Evolutionary conservation across 2,329 filamentous ascomycete species (phyloP), one percentile per base, ranked within the genome.

Genomic region (Aureobasidium melanogenum): DNA sequence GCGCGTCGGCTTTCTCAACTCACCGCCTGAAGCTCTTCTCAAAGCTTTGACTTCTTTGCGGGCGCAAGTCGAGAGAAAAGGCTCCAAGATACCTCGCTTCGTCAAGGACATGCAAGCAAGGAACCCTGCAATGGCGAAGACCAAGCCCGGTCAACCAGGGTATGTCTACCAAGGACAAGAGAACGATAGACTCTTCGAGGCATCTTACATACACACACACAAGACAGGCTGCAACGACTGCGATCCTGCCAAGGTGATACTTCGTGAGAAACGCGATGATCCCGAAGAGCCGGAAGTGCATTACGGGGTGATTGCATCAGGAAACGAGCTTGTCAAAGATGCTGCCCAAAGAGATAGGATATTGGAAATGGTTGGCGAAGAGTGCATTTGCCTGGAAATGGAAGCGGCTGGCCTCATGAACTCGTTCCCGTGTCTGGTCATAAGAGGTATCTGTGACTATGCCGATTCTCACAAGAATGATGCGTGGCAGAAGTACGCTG

Each of bases 361-460:
- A 5, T 60, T 66, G 24, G 62, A 64, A 10, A 3, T 64, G 22
- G 60, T 65, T 36, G 62, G 50, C 2, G 30, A 10, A 32, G 46
- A 48, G 14, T 34, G 60, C 1, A 24, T 69, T 0, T 68, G 67
- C 51, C 65, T 69, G 44, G 67, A 69, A 57, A 68, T 66, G 66
- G 66, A 50, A 50, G 47, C 47, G 2, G 47, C 47, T 36, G 47
- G 47, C 3, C 30, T 50, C 8, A 34, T 34, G 68, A 39, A 65
- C 66, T 24, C 67, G 38, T 66, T 64, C 2, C 60, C 62, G 2
- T 60, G 44, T 34, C 12, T 65, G 9, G 39, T 65, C 43, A 63
- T 65, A 15, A 59, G 59, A 36, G 64, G 36, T 6, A 56, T 64
- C 1, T 64, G 63, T 19, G 64, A 65, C 17, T 65, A 64, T 46